Evolutionary conservation across 2,329 filamentous ascomycete genomes (phyloP).

Genomic region (Tothia fuscella): DNA sequence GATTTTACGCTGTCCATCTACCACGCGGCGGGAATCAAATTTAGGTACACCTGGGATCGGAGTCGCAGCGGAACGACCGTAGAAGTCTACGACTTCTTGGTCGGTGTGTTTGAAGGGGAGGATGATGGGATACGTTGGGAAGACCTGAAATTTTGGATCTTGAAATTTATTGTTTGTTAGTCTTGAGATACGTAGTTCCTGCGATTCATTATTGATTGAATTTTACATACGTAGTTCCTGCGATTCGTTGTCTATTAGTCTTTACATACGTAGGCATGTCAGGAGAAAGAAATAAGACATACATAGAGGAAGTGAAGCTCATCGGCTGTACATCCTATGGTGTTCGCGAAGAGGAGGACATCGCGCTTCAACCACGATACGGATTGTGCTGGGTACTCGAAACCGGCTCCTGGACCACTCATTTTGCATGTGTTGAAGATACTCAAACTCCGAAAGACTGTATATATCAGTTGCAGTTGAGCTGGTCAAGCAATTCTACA

Average conservation of each 20-base stretch:
- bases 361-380: constrained; percentile 71
- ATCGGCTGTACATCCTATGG: constrained; percentile 72
- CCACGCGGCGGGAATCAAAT: constrained; percentile 60
- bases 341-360: constrained; percentile 78
- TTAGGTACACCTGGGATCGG: constrained; percentile 66
- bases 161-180: constrained; percentile 22
- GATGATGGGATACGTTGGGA: constrained; percentile 78
- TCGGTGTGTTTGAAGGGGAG: constrained; percentile 70
- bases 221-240: too few species aligned
- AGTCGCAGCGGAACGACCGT: constrained; percentile 52
- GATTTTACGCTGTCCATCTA: constrained; percentile 76
- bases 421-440: too few species aligned
- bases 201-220: background rate
- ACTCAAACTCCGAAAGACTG: too few species aligned
- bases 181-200: background rate
- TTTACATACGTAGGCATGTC: background rate
- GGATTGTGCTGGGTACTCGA: constrained; percentile 47
- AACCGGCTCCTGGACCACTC: constrained; percentile 49
- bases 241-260: too few species aligned
- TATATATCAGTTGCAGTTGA: too few species aligned
- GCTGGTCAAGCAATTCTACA: too few species aligned
- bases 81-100: constrained; percentile 76
- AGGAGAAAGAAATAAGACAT: constrained; percentile 26
- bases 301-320: constrained; percentile 92
- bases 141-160: constrained; percentile 78